Evolutionary conservation across 805 yeast species (phyloP).

Genomic region (Barnettozyma salicaria): DNA sequence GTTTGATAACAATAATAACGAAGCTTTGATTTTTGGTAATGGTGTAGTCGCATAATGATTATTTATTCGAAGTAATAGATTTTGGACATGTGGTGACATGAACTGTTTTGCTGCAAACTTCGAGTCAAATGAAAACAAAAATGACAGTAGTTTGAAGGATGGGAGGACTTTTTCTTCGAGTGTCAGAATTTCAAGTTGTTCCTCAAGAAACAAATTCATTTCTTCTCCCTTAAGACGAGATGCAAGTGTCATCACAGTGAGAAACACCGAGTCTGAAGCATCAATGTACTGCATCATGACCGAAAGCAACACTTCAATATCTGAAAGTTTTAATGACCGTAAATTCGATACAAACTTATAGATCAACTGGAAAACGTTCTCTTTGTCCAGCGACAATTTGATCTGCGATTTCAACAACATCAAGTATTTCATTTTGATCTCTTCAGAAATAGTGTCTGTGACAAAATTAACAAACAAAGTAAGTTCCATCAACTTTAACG

Average conservation of each 20-base stretch:
- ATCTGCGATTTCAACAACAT: constrained; percentile 4
- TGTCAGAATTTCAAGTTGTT: constrained; percentile 16
- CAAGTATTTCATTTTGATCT: constrained; percentile 10
- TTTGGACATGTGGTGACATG: constrained; percentile 25
- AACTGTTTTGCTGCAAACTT: constrained; percentile 19
- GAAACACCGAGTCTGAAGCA: constrained; percentile 6
- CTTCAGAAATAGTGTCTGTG: constrained; percentile 4
- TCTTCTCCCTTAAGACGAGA: constrained; percentile 9
- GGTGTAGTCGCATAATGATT: constrained; percentile 4
- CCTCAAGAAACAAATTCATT: constrained; percentile 13
- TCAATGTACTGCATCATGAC: constrained; percentile 12
- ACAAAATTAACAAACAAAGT: constrained; percentile 2
- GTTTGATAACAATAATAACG: constrained; percentile 34
- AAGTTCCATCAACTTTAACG: constrained; percentile 4
- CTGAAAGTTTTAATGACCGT: constrained; percentile 16
- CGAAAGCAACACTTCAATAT: constrained; percentile 12
- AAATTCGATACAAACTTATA: constrained; percentile 26
- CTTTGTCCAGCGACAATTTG: constrained; percentile 1
- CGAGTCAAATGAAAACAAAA: constrained; percentile 15
- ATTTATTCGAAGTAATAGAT: constrained; percentile 18
- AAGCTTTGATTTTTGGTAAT: constrained; percentile 16
- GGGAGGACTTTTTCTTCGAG: constrained; percentile 24
- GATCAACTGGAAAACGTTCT: constrained; percentile 13
- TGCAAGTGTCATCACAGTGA: constrained; percentile 15
- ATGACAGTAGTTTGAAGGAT: constrained; percentile 18